Evolutionary conservation across 2,329 filamentous ascomycete species (phyloP), one percentile per base, ranked within the genome.

Genomic region (Metarhizium humberi): DNA sequence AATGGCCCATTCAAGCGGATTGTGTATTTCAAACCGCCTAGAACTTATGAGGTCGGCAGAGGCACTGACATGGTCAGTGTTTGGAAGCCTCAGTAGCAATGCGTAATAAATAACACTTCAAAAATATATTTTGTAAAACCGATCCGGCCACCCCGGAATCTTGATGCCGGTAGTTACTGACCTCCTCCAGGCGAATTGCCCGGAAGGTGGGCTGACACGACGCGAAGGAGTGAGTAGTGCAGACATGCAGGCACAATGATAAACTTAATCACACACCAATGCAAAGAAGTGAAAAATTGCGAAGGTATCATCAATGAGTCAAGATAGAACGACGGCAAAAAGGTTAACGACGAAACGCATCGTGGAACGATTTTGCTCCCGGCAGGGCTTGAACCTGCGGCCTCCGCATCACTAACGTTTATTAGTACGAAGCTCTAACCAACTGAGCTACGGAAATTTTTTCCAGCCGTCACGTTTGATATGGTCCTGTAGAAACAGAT

Each of bases 351-450:
- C 36, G 47, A 50, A 57, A 55, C 51, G 55, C 57, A 53, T 59
- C 55, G 47, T 57, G 55, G 54, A 55, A 57, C 53, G 54, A 56
- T 30, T 50, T 50, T 61, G 59, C 58, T 59, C 59, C 56, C 59
- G 56, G 55, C 55, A 60, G 57, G 59, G 59, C 54, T 60, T 57
- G 59, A 60, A 60, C 59, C 57, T 59, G 56, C 56, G 59, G 51
- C 59, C 59, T 59, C 51, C 58, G 56, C 56, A 61, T 61, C 45
- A 61, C 59, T 48, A 61, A 59, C 5, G 47, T 48, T 55, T 60
- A 60, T 60, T 60, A 60, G 59, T 60, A 58, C 57, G 57, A 60
- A 55, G 59, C 59, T 60, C 59, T 60, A 60, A 60, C 58, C 58
- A 60, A 60, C 59, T 60, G 59, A 60, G 59, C 59, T 60, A 60